A percentile compares a stretch with the other conserved stretches of the same genome.
Conservation (phyloP, 106 monocot species). For the Dioscorea alata region DNA sequence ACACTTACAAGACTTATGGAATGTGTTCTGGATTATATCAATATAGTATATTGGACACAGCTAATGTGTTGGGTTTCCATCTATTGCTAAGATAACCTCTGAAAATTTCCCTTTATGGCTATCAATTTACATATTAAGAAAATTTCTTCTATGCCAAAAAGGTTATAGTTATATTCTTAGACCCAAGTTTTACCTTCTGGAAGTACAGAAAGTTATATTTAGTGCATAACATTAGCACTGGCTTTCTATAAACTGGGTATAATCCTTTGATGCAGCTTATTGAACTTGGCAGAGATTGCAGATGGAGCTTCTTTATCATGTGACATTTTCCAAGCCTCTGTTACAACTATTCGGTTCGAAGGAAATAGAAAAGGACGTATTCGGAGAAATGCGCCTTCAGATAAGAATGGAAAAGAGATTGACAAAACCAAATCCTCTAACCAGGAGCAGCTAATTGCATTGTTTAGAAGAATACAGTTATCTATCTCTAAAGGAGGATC, state of each 20-base stretch:
- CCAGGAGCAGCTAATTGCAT: slow-evolving; percentile 41
- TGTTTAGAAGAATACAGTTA: slow-evolving; percentile 51
- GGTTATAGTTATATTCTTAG: too few relatives aligned
- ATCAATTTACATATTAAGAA: too few relatives aligned
- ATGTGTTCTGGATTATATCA: too few relatives aligned
- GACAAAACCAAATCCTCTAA: slow-evolving; percentile 16
- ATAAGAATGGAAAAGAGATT: slow-evolving; percentile 11
- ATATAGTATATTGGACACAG: too few relatives aligned
- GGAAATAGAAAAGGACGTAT: slow-evolving; percentile 26
- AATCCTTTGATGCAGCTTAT: slow-evolving; percentile 62
- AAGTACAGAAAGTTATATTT: too few relatives aligned
- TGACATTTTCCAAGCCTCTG: not conserved
- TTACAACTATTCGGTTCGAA: slow-evolving; percentile 30
- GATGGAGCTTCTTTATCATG: slow-evolving; percentile 14
- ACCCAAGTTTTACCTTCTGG: too few relatives aligned
- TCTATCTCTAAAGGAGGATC: slow-evolving; percentile 38
- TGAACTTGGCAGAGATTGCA: slow-evolving; percentile 66
- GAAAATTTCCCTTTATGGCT: too few relatives aligned
- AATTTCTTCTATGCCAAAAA: too few relatives aligned
- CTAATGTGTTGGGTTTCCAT: too few relatives aligned
- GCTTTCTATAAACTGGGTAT: not conserved
- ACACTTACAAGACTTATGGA: too few relatives aligned
- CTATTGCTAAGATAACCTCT: too few relatives aligned
- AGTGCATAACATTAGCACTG: too few relatives aligned
- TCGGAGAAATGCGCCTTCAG: slow-evolving; percentile 3